phyloP scores from a whole-genome alignment of 345 rosid genomes.

The Euphorbia tirucalli region DNA sequence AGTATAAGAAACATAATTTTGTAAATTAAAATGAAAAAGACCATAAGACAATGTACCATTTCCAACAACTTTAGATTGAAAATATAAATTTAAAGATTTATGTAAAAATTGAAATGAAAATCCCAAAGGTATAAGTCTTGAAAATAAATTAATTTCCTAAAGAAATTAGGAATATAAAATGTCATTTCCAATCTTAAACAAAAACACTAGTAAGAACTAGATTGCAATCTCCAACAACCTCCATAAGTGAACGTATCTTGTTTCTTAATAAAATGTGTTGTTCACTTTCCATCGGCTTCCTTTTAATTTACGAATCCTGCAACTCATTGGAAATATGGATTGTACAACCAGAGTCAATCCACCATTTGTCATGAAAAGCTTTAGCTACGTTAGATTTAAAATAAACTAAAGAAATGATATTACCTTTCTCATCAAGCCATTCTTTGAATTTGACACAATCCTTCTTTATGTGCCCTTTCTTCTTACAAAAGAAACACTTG shows the following conservation, averaged over 20 bases:
- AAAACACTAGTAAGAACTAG: background rate
- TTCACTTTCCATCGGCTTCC: slow-evolving; percentile 17
- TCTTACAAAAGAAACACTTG: background rate
- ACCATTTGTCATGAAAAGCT: no score
- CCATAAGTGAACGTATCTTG: slow-evolving; percentile 2
- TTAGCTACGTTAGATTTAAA: no score
- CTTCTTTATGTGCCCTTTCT: background rate
- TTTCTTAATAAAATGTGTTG: background rate
- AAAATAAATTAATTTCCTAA: background rate
- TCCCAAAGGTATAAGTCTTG: no score
- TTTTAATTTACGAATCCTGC: slow-evolving; percentile 1
- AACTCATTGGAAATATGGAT: background rate
- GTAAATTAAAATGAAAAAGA: background rate
- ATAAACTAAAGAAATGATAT: no score
- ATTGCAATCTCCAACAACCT: background rate
- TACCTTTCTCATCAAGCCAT: background rate
- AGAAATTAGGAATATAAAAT: slow-evolving; percentile 18
- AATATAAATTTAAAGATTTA: no score
- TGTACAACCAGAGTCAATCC: background rate
- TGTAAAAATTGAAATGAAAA: no score
- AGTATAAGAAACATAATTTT: background rate
- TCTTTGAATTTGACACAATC: background rate
- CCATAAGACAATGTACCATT: background rate
- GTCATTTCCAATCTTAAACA: background rate
- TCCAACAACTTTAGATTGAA: no score